phyloP scores from a whole-genome alignment of 1,284 basidiomycete species.

The Sanghuangporus baumii region DNA sequence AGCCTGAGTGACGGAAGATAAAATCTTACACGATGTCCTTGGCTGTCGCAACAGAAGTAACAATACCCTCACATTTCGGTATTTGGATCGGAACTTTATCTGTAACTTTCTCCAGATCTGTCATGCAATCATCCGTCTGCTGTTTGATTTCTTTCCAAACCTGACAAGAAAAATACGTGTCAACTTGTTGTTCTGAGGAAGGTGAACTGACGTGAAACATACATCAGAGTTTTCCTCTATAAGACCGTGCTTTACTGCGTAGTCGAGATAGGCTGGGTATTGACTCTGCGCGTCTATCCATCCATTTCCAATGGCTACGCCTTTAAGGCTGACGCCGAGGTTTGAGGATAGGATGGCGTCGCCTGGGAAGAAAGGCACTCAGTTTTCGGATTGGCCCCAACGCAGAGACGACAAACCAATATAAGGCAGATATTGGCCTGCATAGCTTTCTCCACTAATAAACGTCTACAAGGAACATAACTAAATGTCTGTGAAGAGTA shows the following conservation, averaged over 20 bases:
- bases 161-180: conserved; percentile 27
- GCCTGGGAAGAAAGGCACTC: conserved; percentile 40
- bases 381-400: conserved; percentile 3
- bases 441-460: conserved; percentile 89
- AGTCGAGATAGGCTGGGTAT: conserved; percentile 89
- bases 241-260: conserved; percentile 75
- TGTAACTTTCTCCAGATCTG: conserved; percentile 42
- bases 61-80: conserved; percentile 60
- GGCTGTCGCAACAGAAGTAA: conserved; percentile 54
- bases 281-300: conserved; percentile 92
- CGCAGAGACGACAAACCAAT: conserved; percentile 53
- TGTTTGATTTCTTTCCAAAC: conserved; percentile 59
- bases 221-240: conserved; percentile 72
- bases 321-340: conserved; percentile 58
- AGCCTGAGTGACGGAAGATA: not conserved
- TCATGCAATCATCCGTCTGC: conserved; percentile 61
- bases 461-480: conserved; percentile 60
- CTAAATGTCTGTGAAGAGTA: conserved; percentile 15
- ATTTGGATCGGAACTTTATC: conserved; percentile 58
- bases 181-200: not conserved
- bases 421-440: conserved; percentile 99
- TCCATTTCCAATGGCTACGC: conserved; percentile 92
- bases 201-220: conserved; percentile 22
- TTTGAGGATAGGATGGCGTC: conserved; percentile 71
- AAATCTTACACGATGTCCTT: conserved; percentile 57